A percentile compares a stretch with the other conserved stretches of the same genome.
Conservation (phyloP, 805 yeast species). For the Candida endomychidarum region DNA sequence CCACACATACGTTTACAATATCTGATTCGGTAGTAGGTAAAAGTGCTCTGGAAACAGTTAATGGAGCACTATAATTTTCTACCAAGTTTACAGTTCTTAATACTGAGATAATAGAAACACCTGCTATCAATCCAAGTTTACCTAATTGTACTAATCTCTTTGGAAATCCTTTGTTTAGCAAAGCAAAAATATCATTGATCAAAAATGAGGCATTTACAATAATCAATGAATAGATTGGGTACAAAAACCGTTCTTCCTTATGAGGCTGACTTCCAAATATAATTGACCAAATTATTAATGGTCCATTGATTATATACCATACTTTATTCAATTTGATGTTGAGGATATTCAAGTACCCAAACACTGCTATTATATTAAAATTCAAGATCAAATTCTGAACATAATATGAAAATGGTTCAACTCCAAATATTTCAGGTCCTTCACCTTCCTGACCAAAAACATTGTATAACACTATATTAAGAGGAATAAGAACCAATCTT, state of each 20-base stretch:
- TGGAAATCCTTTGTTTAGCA: not conserved
- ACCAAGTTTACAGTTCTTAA: constrained; percentile 62
- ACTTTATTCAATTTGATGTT: constrained; percentile 14
- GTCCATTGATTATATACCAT: constrained; percentile 30
- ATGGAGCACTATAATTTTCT: constrained; percentile 71
- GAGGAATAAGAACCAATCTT: constrained; percentile 64
- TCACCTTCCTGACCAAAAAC: constrained; percentile 65
- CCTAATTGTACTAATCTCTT: constrained; percentile 14
- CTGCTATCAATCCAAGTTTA: constrained; percentile 1
- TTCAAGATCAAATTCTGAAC: constrained; percentile 66
- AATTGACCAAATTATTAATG: constrained; percentile 63
- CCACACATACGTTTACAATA: constrained; percentile 67
- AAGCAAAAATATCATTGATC: not conserved
- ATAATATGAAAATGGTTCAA: constrained; percentile 77
- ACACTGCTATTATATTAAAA: constrained; percentile 56
- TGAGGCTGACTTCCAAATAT: constrained; percentile 80
- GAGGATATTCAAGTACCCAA: constrained; percentile 39
- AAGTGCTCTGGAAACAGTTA: constrained; percentile 25
- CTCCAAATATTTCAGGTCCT: constrained; percentile 91
- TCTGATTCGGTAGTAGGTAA: not conserved
- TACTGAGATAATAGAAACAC: constrained; percentile 20
- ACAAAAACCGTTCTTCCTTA: constrained; percentile 89
- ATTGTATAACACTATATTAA: constrained; percentile 81
- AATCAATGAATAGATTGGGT: constrained; percentile 77
- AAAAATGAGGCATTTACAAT: constrained; percentile 54